Evolutionary conservation across 225 moss, liverwort and hornwort species (phyloP).

Genomic region (Neckera pumila): DNA sequence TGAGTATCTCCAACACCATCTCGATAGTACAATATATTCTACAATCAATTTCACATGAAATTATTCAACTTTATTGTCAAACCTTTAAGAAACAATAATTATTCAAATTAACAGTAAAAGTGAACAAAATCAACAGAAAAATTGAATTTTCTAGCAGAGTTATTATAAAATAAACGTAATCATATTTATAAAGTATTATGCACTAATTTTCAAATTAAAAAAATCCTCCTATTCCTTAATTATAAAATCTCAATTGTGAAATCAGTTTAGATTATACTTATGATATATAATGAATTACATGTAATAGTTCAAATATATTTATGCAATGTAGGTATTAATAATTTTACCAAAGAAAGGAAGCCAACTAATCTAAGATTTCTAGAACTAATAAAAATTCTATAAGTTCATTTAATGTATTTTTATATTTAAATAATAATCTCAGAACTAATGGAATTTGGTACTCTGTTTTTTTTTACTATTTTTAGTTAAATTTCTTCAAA

Average conservation of each 20-base stretch:
- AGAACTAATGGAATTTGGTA: too few relatives aligned
- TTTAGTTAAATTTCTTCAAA: too few relatives aligned
- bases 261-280: not conserved
- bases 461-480: too few relatives aligned
- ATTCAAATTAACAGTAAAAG: too few relatives aligned
- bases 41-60: not conserved
- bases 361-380: not conserved
- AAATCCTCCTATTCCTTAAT: not conserved
- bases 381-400: not conserved
- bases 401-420: not conserved
- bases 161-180: not conserved
- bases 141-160: too few relatives aligned
- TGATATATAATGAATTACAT: not conserved
- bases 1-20: not conserved
- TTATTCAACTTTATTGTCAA: too few relatives aligned
- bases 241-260: not conserved
- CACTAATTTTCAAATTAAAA: too few relatives aligned
- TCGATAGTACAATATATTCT: not conserved
- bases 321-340: not conserved
- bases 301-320: not conserved
- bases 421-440: not conserved
- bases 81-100: too few relatives aligned
- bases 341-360: not conserved
- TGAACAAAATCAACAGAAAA: too few relatives aligned
- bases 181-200: too few relatives aligned